phyloP scores from a whole-genome alignment of 495 filamentous ascomycete genomes.

The Friedmanniomyces endolithicus region DNA sequence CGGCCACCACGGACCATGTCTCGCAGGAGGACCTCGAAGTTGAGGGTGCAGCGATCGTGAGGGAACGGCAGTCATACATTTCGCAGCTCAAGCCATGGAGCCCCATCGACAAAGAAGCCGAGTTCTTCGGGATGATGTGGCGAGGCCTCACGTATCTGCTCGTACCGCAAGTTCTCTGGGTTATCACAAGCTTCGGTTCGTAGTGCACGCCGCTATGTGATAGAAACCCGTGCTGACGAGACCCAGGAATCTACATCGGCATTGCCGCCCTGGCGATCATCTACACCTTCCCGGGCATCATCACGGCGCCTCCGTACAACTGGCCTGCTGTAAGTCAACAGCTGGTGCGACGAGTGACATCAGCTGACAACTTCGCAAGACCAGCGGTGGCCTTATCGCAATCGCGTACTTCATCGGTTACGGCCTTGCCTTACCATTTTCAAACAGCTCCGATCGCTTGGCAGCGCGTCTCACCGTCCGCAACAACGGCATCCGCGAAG shows the following conservation, averaged over 20 bases:
- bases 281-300: conserved; percentile 19
- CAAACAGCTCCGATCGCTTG: conserved; percentile 14
- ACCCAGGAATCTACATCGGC: conserved; percentile 17
- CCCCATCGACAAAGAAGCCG: conserved; percentile 13
- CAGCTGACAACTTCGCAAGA: neutral
- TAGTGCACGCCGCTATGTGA: neutral
- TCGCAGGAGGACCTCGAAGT: neutral
- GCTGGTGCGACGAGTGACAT: neutral
- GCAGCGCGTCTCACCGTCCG: conserved; percentile 16
- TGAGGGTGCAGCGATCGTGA: conserved; percentile 17
- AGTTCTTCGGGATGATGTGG: conserved; percentile 13
- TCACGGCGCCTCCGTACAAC: conserved; percentile 16
- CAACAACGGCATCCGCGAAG: conserved; percentile 18
- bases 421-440: conserved; percentile 16
- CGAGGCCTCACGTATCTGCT: conserved; percentile 15
- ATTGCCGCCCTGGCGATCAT: conserved; percentile 20
- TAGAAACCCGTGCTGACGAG: neutral
- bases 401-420: conserved; percentile 19
- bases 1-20: conserved; percentile 3
- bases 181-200: conserved; percentile 11
- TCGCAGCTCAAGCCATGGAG: conserved; percentile 22
- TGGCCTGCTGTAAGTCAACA: conserved; percentile 4
- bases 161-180: conserved; percentile 11
- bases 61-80: conserved; percentile 16
- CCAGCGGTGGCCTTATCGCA: conserved; percentile 13